A percentile compares a stretch with the other conserved stretches of the same genome.
phyloP scores from a whole-genome alignment of 2,329 filamentous ascomycete species.

The Stachybotrys chartarum region DNA sequence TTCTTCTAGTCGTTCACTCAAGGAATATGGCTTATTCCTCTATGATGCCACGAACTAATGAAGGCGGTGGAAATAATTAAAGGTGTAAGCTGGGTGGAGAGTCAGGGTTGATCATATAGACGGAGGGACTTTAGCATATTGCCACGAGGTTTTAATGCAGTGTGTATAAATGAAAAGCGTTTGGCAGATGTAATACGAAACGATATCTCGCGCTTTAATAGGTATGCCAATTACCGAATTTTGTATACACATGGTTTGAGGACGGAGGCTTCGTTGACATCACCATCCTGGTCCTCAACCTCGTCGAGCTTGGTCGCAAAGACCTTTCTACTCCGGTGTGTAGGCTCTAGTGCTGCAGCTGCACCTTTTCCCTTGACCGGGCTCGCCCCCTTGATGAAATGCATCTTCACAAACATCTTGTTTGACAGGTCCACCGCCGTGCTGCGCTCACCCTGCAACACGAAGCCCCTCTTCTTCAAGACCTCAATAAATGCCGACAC shows the following conservation, averaged over 20 bases:
- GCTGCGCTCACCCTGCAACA: slow-evolving; percentile 60
- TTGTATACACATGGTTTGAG: slow-evolving; percentile 97
- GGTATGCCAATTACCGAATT: slow-evolving; percentile 49
- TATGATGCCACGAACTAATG: background rate
- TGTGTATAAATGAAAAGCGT: background rate
- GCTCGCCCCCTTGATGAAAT: slow-evolving; percentile 77
- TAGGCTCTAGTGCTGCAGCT: slow-evolving; percentile 50
- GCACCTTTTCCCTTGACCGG: slow-evolving; percentile 71
- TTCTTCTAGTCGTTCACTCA: slow-evolving; percentile 30
- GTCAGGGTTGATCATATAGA: slow-evolving; percentile 4
- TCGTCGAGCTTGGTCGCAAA: slow-evolving; percentile 48
- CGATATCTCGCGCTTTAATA: too few relatives aligned
- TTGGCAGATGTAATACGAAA: too few relatives aligned
- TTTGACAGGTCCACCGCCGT: slow-evolving; percentile 73
- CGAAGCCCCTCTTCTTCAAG: slow-evolving; percentile 71
- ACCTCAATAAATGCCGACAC: slow-evolving; percentile 82
- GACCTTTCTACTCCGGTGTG: slow-evolving; percentile 39
- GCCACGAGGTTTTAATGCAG: background rate
- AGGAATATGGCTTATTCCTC: background rate
- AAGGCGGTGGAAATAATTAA: slow-evolving; percentile 10
- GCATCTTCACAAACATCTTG: slow-evolving; percentile 98
- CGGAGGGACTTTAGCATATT: background rate
- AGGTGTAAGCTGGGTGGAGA: slow-evolving; percentile 5
- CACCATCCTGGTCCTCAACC: slow-evolving; percentile 46
- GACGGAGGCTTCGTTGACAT: slow-evolving; percentile 57